These are phyloP conservation scores for Epithele typhae DNA, from an alignment of 768 basidiomycete genomes.

Conservation along the genomic window DNA sequence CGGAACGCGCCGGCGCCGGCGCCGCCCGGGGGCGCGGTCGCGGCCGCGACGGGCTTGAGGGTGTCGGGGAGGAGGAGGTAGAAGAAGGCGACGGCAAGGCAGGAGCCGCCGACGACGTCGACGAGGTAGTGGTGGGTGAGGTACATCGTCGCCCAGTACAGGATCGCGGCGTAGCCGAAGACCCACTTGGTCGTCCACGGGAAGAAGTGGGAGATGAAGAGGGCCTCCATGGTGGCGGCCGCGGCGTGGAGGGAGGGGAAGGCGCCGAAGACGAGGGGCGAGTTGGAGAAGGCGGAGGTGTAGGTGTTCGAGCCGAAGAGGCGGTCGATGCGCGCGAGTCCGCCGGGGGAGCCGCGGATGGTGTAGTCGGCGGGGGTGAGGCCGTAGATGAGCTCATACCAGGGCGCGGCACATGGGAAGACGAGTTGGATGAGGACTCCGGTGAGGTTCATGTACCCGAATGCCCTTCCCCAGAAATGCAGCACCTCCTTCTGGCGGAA, in stretches of 20 bases:
- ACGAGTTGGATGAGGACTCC: conserved; percentile 88
- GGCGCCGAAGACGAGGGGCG: conserved; percentile 94
- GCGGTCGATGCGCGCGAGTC: conserved; percentile 86
- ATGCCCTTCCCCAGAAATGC: conserved; percentile 79
- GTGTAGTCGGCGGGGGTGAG: conserved; percentile 91
- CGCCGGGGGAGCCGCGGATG: conserved; percentile 91
- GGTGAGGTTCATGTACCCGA: conserved; percentile 89
- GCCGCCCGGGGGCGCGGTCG: conserved; percentile 45
- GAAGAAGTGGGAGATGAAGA: conserved; percentile 96
- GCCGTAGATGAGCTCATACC: conserved; percentile 98
- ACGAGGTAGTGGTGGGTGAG: conserved; percentile 98
- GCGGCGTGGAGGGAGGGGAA: conserved; percentile 94
- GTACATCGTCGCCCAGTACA: conserved; percentile 99
- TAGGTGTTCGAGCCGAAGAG: conserved; percentile 78
- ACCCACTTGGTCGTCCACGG: conserved; percentile 60
- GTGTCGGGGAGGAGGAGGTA: conserved; percentile 85
- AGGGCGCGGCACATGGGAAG: conserved; percentile 90
- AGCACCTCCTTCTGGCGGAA: conserved; percentile 80
- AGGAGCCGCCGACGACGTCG: conserved; percentile 92
- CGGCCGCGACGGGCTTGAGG: conserved; percentile 51
- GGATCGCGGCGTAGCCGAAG: conserved; percentile 79
- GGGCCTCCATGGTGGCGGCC: conserved; percentile 85
- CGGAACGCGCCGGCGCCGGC: conserved; percentile 30
- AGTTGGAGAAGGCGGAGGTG: conserved; percentile 73
- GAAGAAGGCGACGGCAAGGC: conserved; percentile 83